These are phyloP conservation scores for Chalciporus sp. DNA, from an alignment of 1,284 basidiomycete genomes.

Conservation along the genomic window DNA sequence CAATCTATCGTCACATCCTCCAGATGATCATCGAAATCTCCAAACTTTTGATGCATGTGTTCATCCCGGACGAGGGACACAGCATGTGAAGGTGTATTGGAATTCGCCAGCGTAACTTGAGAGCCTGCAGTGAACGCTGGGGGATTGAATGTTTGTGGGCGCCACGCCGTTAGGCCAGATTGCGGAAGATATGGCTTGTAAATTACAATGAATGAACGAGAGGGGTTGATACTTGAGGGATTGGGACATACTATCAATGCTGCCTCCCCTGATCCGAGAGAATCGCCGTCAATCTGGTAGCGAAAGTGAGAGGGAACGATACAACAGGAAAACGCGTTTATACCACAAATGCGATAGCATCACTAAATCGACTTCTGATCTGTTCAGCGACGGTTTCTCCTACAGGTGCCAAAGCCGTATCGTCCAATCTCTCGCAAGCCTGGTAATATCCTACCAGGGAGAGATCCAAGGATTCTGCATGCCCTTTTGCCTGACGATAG, in stretches of 20 bases:
- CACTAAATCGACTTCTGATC: constrained; percentile 51
- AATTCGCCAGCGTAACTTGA: constrained; percentile 46
- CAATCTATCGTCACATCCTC: constrained; percentile 73
- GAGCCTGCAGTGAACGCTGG: constrained; percentile 49
- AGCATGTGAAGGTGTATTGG: constrained; percentile 47
- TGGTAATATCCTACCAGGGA: constrained; percentile 73
- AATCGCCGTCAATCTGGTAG: constrained; percentile 57
- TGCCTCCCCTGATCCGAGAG: constrained; percentile 50
- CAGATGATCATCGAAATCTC: constrained; percentile 79
- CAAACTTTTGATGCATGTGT: constrained; percentile 55
- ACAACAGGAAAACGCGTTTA: constrained; percentile 16
- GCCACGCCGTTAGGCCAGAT: constrained; percentile 45
- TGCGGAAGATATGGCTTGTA: constrained; percentile 50
- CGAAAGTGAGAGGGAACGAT: constrained; percentile 7
- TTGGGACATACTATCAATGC: constrained; percentile 54
- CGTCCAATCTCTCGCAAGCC: constrained; percentile 62
- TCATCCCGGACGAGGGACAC: constrained; percentile 49
- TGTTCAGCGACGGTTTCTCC: constrained; percentile 62
- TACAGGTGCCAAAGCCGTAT: constrained; percentile 58
- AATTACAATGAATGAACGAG: constrained; percentile 6
- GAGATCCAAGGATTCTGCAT: constrained; percentile 52
- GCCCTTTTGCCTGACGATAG: constrained; percentile 49
- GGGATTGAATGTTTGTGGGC: constrained; percentile 38
- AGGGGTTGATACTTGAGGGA: neutral
- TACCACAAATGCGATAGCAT: constrained; percentile 69